Base-by-base conservation (phyloP, 2,329 filamentous ascomycete genomes). In the Cladobotryum mycophilum region DNA sequence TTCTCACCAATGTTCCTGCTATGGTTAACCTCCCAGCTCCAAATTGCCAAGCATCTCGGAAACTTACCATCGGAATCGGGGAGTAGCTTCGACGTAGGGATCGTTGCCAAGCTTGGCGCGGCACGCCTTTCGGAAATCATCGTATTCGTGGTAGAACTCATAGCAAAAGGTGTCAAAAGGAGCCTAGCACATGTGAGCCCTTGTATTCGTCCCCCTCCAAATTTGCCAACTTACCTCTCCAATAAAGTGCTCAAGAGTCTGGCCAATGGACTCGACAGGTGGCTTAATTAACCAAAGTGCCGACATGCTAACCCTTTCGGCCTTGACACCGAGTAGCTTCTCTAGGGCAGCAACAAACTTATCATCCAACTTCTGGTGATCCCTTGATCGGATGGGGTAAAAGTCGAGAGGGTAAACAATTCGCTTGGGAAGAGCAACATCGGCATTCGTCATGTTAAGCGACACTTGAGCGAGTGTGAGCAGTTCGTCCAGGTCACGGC, bases 81-180 rank as follows among this genome's bases (percentile, higher is more conserved):
- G 54, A 2, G 59, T 65, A 3, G 61, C 48, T 36, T 70, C 68
- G 5, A 58, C n/a, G 34, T 61, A 67, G 0, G 66, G 60, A 30
- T 56, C 42, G 3, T 47, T 53, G 4, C 57, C 52, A 34, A 64
- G 63, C 17, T 56, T 58, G 25, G 56, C 25, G 11, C 40, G 35
- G 34, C 65, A 70, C 1, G 53, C 52, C 1, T 52, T 22, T 18
- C 60, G 56, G 25, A 70, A 70, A 0, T 48, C 41, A 14, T 61
- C 55, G 47, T 65, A 68, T 5, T 56, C 48, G 38, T 64, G 57
- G 46, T 62, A 67, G 47, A 66, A 68, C 7, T 66, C 65, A 54
- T 65, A 64, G 46, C 64, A 67, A 47, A 64, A 65, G 1, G 59
- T 59, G 2, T 53, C 50, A 30, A 66, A 68, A 1, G 63, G 56